Conservation (phyloP, 148 eudicot species). For the Chenopodium berlandieri region DNA sequence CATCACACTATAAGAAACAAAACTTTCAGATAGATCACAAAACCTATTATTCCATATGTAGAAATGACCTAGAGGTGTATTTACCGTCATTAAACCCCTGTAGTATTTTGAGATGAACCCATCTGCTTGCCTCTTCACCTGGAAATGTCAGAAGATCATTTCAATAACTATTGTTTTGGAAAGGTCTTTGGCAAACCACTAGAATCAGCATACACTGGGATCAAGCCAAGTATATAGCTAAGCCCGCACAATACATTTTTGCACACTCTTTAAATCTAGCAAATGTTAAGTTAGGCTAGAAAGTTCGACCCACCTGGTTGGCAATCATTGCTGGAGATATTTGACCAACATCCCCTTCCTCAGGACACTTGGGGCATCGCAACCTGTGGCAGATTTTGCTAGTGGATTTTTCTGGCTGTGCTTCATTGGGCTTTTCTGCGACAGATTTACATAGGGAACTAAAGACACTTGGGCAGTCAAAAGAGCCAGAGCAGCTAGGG, state of each 20-base stretch:
- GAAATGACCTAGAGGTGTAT: slow-evolving; percentile 7
- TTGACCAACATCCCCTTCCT: slow-evolving; percentile 61
- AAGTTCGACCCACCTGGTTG: slow-evolving; percentile 66
- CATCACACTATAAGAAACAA: slow-evolving; percentile 69
- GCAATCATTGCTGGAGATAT: slow-evolving; percentile 70
- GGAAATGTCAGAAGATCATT: slow-evolving; percentile 17
- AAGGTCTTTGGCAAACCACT: not conserved
- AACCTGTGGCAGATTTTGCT: slow-evolving; percentile 57
- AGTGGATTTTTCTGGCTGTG: slow-evolving; percentile 36
- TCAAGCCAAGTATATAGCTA: not conserved
- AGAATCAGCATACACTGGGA: not conserved
- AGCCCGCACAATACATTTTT: not conserved
- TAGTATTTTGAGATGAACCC: slow-evolving; percentile 70
- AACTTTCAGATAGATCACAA: slow-evolving; percentile 4
- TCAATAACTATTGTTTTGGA: not conserved
- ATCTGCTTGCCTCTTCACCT: slow-evolving; percentile 88
- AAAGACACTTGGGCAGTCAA: slow-evolving; percentile 71
- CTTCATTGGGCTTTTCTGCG: slow-evolving; percentile 39
- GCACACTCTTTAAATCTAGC: not conserved
- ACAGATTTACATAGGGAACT: slow-evolving; percentile 54
- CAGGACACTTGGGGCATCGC: slow-evolving; percentile 83
- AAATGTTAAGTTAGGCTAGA: not conserved
- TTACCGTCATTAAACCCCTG: slow-evolving; percentile 83
- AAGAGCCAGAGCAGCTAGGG: slow-evolving; percentile 73
- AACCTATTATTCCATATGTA: not conserved